Evolutionary conservation across 1,284 basidiomycete species (phyloP), one percentile per base, ranked within the genome.

Genomic region (Lignosus rhinocerotis): DNA sequence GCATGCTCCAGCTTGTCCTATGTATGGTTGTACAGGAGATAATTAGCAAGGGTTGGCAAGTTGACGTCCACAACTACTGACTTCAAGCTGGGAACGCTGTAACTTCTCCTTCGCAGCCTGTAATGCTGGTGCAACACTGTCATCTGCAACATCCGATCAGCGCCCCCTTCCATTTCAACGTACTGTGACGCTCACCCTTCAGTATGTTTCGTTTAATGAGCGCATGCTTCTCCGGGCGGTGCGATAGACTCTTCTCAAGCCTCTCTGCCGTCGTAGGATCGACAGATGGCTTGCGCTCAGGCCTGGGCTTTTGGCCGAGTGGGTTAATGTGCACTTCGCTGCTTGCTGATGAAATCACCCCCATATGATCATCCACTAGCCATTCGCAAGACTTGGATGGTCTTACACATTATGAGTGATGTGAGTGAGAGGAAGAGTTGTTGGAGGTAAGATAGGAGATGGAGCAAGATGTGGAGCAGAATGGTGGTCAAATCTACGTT

Each of bases 131-230:
- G 90, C 86, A 33, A 90, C 79, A n/a, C 79, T 80, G 68, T 88
- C 85, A 60, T 88, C 88, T 85, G 50, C 36, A 2, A 11, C 38
- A 6, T 31, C 36, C 25, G 6, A n/a, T 45, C 17, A 45, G 42
- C 25, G 14, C n/a, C 11, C 1, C n/a, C 3, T 31, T 5, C 25
- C 7, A 17, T 31, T 6, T 14, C 38, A 11, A n/a, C 4, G 11
- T 32, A 17, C 33, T 4, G 19, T 21, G 36, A 36, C 19, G 54
- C 76, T 54, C 59, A 85, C 89, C 86, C 75, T 92, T 92, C 60
- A 92, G 79, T 61, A 92, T 91, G 68, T 89, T 89, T 64, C 86
- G 82, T 48, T 87, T 85, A 60, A 90, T 79, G 43, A 93, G 79
- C 56, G 90, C 85, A 45, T 81, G 72, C 68, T 86, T 84, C 14